Percentiles rank a stretch among this genome's conserved stretches.
Evolutionary conservation across 805 yeast genomes (phyloP).

Genomic region (Kluyveromyces siamensis): DNA sequence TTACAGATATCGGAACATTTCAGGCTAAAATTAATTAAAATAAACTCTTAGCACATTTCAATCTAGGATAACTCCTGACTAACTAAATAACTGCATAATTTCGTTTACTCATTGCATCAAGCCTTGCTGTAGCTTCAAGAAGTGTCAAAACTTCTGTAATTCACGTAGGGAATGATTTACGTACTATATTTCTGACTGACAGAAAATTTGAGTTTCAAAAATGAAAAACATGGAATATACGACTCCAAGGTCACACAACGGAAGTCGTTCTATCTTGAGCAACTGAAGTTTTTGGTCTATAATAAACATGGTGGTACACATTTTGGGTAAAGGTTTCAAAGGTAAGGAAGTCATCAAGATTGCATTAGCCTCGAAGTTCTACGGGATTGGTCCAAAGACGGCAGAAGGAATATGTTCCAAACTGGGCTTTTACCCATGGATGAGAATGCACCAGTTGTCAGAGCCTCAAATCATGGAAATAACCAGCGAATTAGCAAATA

Average conservation of each 20-base stretch:
- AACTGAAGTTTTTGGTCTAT: too few species aligned
- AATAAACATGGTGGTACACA: slow-evolving; percentile 39
- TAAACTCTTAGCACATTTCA: too few species aligned
- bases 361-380: slow-evolving; percentile 74
- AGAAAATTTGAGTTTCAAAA: background rate
- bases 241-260: too few species aligned
- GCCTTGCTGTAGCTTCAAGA: background rate
- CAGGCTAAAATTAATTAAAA: too few species aligned
- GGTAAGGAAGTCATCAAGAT: slow-evolving; percentile 33
- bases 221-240: background rate
- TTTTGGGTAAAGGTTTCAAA: slow-evolving; percentile 42
- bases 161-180: background rate
- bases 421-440: slow-evolving; percentile 83
- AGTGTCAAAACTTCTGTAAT: background rate
- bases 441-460: slow-evolving; percentile 87
- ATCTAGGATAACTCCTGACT: too few species aligned
- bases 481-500: slow-evolving; percentile 76
- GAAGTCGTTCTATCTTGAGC: too few species aligned
- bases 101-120: background rate
- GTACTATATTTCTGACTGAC: background rate
- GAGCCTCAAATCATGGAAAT: slow-evolving; percentile 82
- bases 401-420: slow-evolving; percentile 76
- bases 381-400: slow-evolving; percentile 73
- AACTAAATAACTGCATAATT: background rate
- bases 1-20: too few species aligned